Evolutionary conservation across 768 basidiomycete genomes (phyloP), one percentile per base, ranked within the genome.

Genomic region (Suillus lakei): DNA sequence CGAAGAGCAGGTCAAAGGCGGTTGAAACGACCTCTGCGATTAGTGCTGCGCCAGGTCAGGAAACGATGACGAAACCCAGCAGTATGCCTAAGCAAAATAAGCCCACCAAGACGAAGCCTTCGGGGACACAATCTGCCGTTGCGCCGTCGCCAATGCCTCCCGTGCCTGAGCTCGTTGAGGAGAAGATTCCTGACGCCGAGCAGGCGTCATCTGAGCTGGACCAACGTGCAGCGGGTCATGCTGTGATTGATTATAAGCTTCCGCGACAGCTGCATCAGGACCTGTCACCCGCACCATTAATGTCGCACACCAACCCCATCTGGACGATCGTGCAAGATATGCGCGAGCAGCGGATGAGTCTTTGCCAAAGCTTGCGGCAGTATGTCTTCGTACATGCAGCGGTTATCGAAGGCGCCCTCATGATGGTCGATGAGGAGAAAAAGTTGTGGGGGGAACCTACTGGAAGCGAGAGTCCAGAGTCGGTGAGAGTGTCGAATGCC

Each of bases 301-400:
- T 87, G 51, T 81, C 82, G 41, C 88, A 90, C 67, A 83, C 85
- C 38, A 91, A 94, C 55, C 97, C 97, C 4, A 86, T 98, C 46
- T 88, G 85, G 74, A 85, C 88, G 62, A 85, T 98, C 1, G 82
- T 98, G 60, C 94, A 96, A 77, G 93, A 96, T 73, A 95, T 99
- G 90, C 85, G 97, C 53, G 90, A 96, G 76, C 96, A 98, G 79
- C 83, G 97, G 62, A 99, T 99, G 97, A 95, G 93, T 72, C 78
- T 98, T 67, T 97, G 96, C 74, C 96, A 97, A 81, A 97, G 92
- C 76, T 79, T 96, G 73, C 82, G 96, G 64, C 97, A 99, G 79
- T 99, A 96, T 72, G 91, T 96, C 23, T 98, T 96, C 77, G 92
- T 95, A 43, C 93, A 98, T 74, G 88, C 90, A 36, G 94, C 90